These are phyloP conservation scores for Rhypophila decipiens DNA, from an alignment of 495 filamentous ascomycete species.

Conservation along the genomic window DNA sequence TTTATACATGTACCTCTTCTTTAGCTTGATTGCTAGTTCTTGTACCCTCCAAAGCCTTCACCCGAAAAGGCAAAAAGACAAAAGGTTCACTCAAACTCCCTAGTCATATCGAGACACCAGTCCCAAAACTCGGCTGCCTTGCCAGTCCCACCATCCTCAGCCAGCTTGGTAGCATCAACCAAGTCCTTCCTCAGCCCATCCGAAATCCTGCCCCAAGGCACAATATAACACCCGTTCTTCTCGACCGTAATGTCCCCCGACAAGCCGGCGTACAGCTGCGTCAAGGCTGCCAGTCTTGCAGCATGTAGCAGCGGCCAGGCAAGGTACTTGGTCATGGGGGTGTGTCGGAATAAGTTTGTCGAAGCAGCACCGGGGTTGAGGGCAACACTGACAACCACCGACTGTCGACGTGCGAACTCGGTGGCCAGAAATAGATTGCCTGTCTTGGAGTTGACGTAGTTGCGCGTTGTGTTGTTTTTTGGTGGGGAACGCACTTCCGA, in stretches of 20 bases:
- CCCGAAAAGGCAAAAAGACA: too few relatives aligned
- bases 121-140: constrained; percentile 18
- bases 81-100: constrained; percentile 2
- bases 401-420: constrained; percentile 11
- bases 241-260: constrained; percentile 26
- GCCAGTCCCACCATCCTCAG: constrained; percentile 14
- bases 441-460: constrained; percentile 36
- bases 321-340: constrained; percentile 9
- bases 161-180: constrained; percentile 7
- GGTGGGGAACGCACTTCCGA: constrained; percentile 17
- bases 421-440: constrained; percentile 30
- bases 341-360: neutral
- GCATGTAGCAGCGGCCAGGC: constrained; percentile 24
- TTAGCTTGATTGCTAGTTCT: too few relatives aligned
- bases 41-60: too few relatives aligned
- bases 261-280: constrained; percentile 37
- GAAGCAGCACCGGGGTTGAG: neutral
- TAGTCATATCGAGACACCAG: constrained; percentile 17
- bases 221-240: constrained; percentile 32
- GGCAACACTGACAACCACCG: neutral
- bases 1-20: too few relatives aligned
- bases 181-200: constrained; percentile 11
- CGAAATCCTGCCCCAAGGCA: constrained; percentile 36
- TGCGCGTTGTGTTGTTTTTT: constrained; percentile 12
- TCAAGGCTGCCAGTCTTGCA: constrained; percentile 32